These are phyloP conservation scores for Globisporangium apiculatum DNA, from an alignment of 352 stramenopile species.

Conservation along the genomic window DNA sequence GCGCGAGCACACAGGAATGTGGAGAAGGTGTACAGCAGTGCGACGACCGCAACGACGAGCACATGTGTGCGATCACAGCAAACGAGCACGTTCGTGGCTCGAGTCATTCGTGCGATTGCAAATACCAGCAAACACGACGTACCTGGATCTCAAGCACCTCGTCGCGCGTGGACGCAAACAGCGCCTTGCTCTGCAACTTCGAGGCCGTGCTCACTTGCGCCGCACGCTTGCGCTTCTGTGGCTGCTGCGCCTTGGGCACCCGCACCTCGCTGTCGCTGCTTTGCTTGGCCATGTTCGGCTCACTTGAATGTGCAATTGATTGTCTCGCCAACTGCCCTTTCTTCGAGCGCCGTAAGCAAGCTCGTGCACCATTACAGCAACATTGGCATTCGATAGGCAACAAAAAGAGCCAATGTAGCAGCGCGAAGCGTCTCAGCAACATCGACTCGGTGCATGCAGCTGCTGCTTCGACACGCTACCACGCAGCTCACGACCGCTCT, in stretches of 20 bases:
- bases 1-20: not conserved
- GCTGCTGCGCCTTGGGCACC: conserved; percentile 2
- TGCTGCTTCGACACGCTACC: too few species aligned
- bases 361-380: too few species aligned
- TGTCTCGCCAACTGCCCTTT: too few species aligned
- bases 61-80: not conserved
- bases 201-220: conserved; percentile 23
- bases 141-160: conserved; percentile 44
- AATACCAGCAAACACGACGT: not conserved
- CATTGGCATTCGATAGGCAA: too few species aligned
- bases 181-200: conserved; percentile 29
- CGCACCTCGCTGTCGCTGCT: not conserved
- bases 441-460: too few species aligned
- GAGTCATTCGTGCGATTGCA: too few species aligned
- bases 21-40: not conserved
- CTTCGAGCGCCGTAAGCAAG: too few species aligned
- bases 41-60: not conserved
- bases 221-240: conserved; percentile 24
- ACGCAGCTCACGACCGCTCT: too few species aligned
- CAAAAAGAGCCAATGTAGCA: too few species aligned
- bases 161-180: conserved; percentile 36
- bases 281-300: not conserved
- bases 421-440: too few species aligned
- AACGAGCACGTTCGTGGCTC: not conserved
- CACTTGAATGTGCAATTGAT: too few species aligned